Evolutionary conservation across 2,329 filamentous ascomycete genomes (phyloP).

Genomic region (Chaetomium sp.): DNA sequence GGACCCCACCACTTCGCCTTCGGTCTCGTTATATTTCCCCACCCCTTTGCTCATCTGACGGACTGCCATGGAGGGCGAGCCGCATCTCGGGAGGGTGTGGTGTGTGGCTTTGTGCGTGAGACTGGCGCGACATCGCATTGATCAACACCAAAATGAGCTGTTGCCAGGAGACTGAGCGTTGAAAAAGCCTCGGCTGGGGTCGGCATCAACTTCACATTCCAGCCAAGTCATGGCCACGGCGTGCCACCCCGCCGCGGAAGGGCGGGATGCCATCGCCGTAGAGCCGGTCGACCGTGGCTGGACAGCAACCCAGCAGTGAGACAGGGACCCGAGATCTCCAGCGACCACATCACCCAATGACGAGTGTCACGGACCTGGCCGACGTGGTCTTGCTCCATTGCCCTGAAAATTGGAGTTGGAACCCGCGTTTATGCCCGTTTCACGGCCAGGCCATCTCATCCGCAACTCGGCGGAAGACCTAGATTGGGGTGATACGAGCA

Average conservation of each 20-base stretch:
- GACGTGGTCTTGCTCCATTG: constrained; percentile 6
- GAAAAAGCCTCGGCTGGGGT: constrained; percentile 20
- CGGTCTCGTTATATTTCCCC: constrained; percentile 16
- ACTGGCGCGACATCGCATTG: constrained; percentile 28
- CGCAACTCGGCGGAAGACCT: constrained; percentile 9
- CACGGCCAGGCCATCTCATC: constrained; percentile 20
- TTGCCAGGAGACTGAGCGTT: constrained; percentile 27
- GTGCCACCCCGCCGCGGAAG: constrained; percentile 23
- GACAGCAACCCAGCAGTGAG: neutral
- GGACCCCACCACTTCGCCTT: constrained; percentile 18
- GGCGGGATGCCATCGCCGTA: constrained; percentile 28
- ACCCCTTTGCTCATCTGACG: constrained; percentile 15
- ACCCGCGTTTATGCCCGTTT: constrained; percentile 10
- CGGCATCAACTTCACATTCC: constrained; percentile 26
- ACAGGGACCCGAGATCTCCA: constrained; percentile 8
- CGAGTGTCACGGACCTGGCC: constrained; percentile 30
- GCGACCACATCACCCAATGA: constrained; percentile 22
- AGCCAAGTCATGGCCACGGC: constrained; percentile 5
- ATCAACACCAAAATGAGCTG: constrained; percentile 24
- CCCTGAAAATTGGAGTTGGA: constrained; percentile 17
- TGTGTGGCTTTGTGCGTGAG: constrained; percentile 10
- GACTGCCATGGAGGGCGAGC: constrained; percentile 14
- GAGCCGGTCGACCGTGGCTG: constrained; percentile 21
- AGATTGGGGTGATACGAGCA: neutral
- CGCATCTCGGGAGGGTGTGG: constrained; percentile 11